Base-by-base conservation (phyloP, 768 basidiomycete genomes). In the Cystofilobasidium capitatum region DNA sequence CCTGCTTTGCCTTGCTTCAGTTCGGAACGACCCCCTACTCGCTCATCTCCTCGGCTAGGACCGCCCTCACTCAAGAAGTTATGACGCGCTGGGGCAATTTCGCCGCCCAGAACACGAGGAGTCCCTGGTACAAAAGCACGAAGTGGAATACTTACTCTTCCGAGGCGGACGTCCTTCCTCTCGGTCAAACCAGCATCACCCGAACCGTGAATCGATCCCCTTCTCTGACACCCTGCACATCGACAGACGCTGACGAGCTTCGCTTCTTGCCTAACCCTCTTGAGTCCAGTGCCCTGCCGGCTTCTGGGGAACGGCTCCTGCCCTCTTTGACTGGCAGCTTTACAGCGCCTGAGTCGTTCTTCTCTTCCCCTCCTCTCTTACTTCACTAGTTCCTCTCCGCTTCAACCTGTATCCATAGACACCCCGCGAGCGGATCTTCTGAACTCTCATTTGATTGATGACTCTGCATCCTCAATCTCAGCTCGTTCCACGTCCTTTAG, bases 271-370 rank as follows among this genome's bases (percentile, higher is more conserved):
- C 29, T 35, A 35, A 3, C 35, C 17, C 33, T 9, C 14, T 8
- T 33, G 9, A 26, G 17, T 13, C 31, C 44, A 51, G 45, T 66
- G 65, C 35, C 65, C 65, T 0, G 35, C 58, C 17, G 35, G 35
- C 29, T 66, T 66, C 35, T 66, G 65, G 65, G 65, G 65, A 20
- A 3, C 24, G 22, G 22, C 39, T 9, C 55, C 65, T 14, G 45
- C 59, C 22, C 59, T 66, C 35, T 66, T 60, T 24, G 65, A 66
- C n/a, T 66, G 65, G 65, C 65, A 66, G 37, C 24, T 47, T 14
- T 60, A 59, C 59, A 26, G 24, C 31, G 59, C 39, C 20, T 61
- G n/a, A 61, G 29, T 3, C 12, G 14, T 31, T 6, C 26, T 16
- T n/a, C 2, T 22, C 24, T 60, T 39, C 47, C 29, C 47, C 44